phyloP scores from a whole-genome alignment of 352 stramenopile species.

The Pythium oligandrum region DNA sequence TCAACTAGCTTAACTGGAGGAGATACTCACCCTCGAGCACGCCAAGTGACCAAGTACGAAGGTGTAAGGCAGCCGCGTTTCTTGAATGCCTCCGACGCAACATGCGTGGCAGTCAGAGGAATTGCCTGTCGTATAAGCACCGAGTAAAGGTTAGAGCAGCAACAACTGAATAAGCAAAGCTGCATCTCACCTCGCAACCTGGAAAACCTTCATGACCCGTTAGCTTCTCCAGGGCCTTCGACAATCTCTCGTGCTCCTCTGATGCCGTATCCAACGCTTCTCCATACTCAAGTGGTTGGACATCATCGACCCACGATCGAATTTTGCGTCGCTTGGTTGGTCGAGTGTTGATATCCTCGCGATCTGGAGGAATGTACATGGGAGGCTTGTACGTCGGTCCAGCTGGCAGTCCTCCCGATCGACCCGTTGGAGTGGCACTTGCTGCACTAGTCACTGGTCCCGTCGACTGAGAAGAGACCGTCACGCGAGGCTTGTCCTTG shows the following conservation, averaged over 20 bases:
- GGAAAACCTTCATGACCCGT: slow-evolving; percentile 73
- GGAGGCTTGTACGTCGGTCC: slow-evolving; percentile 62
- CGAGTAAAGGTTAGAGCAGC: slow-evolving; percentile 5
- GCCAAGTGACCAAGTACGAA: slow-evolving; percentile 81
- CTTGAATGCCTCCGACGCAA: slow-evolving; percentile 64
- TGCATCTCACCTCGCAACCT: slow-evolving; percentile 63
- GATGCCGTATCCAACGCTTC: slow-evolving; percentile 53
- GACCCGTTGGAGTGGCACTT: slow-evolving; percentile 12
- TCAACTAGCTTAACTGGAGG: not conserved
- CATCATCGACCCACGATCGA: slow-evolving; percentile 81
- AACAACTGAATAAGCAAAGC: not conserved
- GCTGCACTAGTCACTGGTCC: slow-evolving; percentile 21
- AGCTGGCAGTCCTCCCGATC: not conserved
- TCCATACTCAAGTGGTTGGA: slow-evolving; percentile 55
- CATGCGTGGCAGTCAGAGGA: slow-evolving; percentile 78
- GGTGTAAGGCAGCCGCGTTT: slow-evolving; percentile 72
- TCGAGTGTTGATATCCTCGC: slow-evolving; percentile 37
- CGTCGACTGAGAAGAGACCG: slow-evolving; percentile 8
- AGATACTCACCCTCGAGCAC: slow-evolving; percentile 61
- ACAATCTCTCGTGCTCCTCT: slow-evolving; percentile 54
- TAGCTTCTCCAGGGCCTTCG: slow-evolving; percentile 55
- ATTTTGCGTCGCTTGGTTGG: slow-evolving; percentile 82
- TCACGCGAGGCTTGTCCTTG: slow-evolving; percentile 25
- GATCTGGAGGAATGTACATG: slow-evolving; percentile 64
- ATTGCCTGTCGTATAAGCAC: slow-evolving; percentile 43